Conservation (phyloP, 1,284 basidiomycete species). For the Papiliotrema terrestris region DNA sequence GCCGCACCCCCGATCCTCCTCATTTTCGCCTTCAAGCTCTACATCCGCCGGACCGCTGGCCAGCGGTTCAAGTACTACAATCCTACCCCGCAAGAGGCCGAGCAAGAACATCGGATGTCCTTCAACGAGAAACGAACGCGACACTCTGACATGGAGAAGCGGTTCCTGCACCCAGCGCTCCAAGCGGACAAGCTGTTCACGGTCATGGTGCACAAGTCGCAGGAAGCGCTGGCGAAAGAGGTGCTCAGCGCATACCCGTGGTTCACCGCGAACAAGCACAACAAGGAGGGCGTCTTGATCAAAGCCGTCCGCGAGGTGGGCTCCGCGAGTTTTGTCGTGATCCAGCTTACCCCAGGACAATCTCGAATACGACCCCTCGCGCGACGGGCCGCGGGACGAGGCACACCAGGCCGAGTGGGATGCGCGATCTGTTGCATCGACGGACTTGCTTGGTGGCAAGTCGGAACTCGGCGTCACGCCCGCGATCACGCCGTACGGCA, state of each 20-base stretch:
- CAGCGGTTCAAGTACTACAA: constrained; percentile 68
- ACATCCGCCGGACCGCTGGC: constrained; percentile 66
- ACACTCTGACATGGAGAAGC: constrained; percentile 36
- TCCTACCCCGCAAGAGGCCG: constrained; percentile 49
- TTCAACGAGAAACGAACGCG: constrained; percentile 32
- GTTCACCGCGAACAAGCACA: constrained; percentile 37
- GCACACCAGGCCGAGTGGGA: constrained; percentile 42
- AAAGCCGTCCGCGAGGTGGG: constrained; percentile 43
- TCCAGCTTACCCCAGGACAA: constrained; percentile 33
- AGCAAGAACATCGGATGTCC: constrained; percentile 27
- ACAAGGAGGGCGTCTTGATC: constrained; percentile 38
- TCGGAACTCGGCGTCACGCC: constrained; percentile 15
- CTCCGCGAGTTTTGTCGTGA: not conserved
- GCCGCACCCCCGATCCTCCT: constrained; percentile 70
- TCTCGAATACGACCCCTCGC: constrained; percentile 46
- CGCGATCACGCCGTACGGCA: constrained; percentile 7
- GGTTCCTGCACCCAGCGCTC: constrained; percentile 54
- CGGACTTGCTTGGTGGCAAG: constrained; percentile 35
- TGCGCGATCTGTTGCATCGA: constrained; percentile 38
- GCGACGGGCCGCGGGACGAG: constrained; percentile 36
- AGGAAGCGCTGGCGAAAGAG: constrained; percentile 43
- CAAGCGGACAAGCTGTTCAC: constrained; percentile 47
- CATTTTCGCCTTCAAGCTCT: constrained; percentile 74
- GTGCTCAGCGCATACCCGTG: constrained; percentile 46
- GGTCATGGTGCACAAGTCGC: constrained; percentile 50